Base-by-base conservation (phyloP, 2,329 filamentous ascomycete species). In the Paramyrothecium roridum region DNA sequence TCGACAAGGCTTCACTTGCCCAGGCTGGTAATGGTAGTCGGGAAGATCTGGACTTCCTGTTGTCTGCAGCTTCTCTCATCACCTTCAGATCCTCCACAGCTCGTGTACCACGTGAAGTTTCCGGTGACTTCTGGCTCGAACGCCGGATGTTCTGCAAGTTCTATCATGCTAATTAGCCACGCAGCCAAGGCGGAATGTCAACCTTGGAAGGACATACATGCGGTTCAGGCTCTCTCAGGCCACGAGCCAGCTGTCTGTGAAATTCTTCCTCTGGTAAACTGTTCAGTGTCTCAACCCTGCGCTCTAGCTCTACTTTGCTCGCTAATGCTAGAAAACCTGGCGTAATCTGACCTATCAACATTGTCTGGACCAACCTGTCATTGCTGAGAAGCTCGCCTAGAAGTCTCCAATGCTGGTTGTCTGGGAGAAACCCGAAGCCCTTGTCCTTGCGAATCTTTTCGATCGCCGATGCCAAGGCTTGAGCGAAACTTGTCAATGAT, bases 341-440 rank as follows among this genome's bases (percentile, higher is more conserved):
- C 3, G 61, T 58, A 2, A 72, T 55, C 3, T 59, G 54, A 0
- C 68, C 68, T 1, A 61, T 60, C 10, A 68, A 55, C 2, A 71
- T 55, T 1, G 67, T 69, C 4, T 65, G 58, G 19, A 67, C 65
- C 57, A 77, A 71, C 17, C 67, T 65, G 4, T 67, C 56, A 11
- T 67, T 55, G 1, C 50, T 54, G 4, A 68, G 56, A 10, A 73
- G 52, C 13, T 60, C 58, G 19, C 58, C 50, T 1, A 76, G 63
- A 11, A 62, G 55, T n/a, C 63, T 67, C 73, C 73, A 76, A 23
- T 69, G 73, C 8, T 60, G 56, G n/a, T 63, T 61, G 53, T 76
- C 70, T 2, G 61, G 64, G 4, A 73, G 53, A 52, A 70, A 65
- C 2, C 71, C 72, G 21, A 53, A 56, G 2, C 57, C 53, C 23